Base-by-base conservation (phyloP, 2,329 filamentous ascomycete species). In the Curvularia hawaiiensis region DNA sequence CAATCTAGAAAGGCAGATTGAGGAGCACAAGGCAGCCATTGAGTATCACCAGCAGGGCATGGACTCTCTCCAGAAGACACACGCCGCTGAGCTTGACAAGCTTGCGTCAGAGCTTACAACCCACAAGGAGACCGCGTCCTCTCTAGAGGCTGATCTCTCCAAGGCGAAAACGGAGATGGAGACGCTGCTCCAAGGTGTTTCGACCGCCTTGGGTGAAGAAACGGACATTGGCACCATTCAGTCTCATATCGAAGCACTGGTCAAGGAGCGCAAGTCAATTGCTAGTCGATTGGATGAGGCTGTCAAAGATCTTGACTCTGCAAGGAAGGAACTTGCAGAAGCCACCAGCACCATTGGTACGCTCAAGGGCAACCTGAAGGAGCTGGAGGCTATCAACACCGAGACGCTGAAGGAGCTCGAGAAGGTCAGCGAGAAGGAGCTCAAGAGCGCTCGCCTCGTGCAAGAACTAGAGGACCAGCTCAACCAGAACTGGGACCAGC, bases 381-480 rank as follows among this genome's bases (percentile, higher is more conserved):
- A 82, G 63, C 70, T 83, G 20, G 80, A 80, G 67, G 59, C 68
- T 20, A 74, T 80, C 62, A 81, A 86, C 61, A 81, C 85, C 50
- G 80, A 84, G 58, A 83, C 83, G 52, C 75, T 85, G 40, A 81
- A 81, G 60, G 84, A 86, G 65, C 80, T 88, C 24, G 81, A 84
- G 61, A 80, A 80, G 62, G 79, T 87, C 54, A 80, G 78, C 22
- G 79, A 81, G 16, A 85, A 86, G 78, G 96, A 96, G 82, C 89
- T 92, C 80, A 97, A 96, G 83, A 96, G 95, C 76, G 90, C 91
- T 41, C 88, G 92, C 22, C 82, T 99, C 12, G 91, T 99, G 9
- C 92, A 98, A 75, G 94, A 99, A 78, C 87, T 99, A 5, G 95
- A 99, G 77, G 94, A 98, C 69, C 95, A 99, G 77, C 87, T 99